phyloP scores from a whole-genome alignment of 2,329 filamentous ascomycete species.

The Trichoderma pleuroti region DNA sequence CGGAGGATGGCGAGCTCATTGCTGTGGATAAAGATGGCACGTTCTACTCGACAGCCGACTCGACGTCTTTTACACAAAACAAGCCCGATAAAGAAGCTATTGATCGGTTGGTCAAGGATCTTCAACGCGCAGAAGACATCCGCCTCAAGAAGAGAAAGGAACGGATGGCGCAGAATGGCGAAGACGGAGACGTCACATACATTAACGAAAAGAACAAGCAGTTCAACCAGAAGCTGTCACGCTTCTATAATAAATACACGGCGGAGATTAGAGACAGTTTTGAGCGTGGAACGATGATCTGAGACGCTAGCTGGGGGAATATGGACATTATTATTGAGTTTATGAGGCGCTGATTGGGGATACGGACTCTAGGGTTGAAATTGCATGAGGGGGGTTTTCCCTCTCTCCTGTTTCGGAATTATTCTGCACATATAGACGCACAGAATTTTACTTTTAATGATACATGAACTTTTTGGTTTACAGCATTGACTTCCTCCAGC shows the following conservation, averaged over 20 bases:
- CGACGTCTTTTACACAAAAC: slow-evolving; percentile 75
- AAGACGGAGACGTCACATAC: slow-evolving; percentile 90
- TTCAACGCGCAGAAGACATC: slow-evolving; percentile 83
- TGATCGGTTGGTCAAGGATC: slow-evolving; percentile 79
- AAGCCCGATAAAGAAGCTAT: slow-evolving; percentile 84
- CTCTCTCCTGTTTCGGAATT: background rate
- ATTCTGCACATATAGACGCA: slow-evolving; percentile 26
- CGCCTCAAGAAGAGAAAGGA: slow-evolving; percentile 83
- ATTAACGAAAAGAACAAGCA: slow-evolving; percentile 99
- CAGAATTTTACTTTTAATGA: background rate
- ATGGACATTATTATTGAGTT: background rate
- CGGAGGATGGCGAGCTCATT: slow-evolving; percentile 89
- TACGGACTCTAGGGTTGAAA: background rate
- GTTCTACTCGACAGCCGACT: slow-evolving; percentile 87
- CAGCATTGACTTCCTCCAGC: slow-evolving; percentile 89
- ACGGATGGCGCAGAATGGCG: slow-evolving; percentile 71
- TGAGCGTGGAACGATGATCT: slow-evolving; percentile 95
- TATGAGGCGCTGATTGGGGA: background rate
- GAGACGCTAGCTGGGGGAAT: background rate
- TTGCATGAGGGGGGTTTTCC: background rate
- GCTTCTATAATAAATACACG: slow-evolving; percentile 99
- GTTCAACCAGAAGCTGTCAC: slow-evolving; percentile 94
- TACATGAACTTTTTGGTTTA: slow-evolving; percentile 39
- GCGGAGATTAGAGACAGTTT: slow-evolving; percentile 96
- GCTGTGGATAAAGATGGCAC: slow-evolving; percentile 87